Percentiles rank a stretch among this genome's conserved stretches.
Conservation (phyloP, 345 rosid species). For the Brassica carinata region DNA sequence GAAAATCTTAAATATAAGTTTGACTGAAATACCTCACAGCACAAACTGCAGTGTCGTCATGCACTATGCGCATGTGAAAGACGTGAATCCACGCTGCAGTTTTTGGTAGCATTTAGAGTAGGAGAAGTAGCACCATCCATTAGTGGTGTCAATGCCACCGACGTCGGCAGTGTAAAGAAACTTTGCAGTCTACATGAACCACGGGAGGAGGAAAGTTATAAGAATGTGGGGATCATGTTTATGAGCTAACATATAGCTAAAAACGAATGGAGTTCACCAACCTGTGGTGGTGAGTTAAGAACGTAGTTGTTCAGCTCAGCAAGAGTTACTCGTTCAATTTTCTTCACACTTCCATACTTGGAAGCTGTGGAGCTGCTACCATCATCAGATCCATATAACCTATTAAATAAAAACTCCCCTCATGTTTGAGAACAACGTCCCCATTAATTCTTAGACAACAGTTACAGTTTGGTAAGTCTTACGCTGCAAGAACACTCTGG, state of each 20-base stretch:
- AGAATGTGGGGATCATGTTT: not conserved
- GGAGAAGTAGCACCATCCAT: not conserved
- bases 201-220: not conserved
- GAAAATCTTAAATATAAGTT: too few species aligned
- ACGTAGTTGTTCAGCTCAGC: not conserved
- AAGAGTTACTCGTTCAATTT: not conserved
- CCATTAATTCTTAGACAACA: not conserved
- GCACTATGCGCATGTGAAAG: too few species aligned
- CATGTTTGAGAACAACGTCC: not conserved
- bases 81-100: too few species aligned
- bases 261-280: not conserved
- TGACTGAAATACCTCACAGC: too few species aligned
- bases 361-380: not conserved
- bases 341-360: not conserved
- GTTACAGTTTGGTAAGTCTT: not conserved
- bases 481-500: not conserved
- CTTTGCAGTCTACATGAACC: too few species aligned
- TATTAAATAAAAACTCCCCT: not conserved
- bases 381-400: not conserved
- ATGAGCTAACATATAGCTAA: not conserved
- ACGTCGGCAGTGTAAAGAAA: not conserved
- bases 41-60: too few species aligned
- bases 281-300: not conserved
- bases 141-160: not conserved
- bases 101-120: not conserved